Conservation (phyloP, 225 moss, liverwort and hornwort species). For the Neckera pumila region DNA sequence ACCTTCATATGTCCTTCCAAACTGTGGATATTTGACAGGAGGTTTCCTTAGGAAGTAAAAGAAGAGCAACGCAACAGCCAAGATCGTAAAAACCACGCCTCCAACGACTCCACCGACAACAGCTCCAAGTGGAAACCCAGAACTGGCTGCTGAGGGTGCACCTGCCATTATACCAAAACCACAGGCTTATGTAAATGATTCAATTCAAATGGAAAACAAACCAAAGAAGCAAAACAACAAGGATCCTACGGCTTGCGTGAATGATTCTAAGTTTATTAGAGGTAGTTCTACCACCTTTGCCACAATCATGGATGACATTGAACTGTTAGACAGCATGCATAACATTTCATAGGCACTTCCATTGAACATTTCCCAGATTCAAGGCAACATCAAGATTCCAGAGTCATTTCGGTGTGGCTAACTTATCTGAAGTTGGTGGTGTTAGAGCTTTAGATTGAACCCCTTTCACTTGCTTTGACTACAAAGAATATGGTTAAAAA, state of each 20-base stretch:
- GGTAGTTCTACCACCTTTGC: no score
- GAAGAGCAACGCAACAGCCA: background rate
- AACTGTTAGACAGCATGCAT: no score
- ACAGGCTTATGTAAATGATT: background rate
- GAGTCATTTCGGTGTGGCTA: background rate
- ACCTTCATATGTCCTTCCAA: conserved; percentile 14
- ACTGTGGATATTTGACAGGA: background rate
- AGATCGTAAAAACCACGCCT: background rate
- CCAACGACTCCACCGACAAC: conserved; percentile 8
- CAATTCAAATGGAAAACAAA: background rate
- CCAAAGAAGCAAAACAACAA: background rate
- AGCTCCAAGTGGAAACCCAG: background rate
- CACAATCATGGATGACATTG: no score
- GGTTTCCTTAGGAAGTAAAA: background rate
- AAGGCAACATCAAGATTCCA: background rate
- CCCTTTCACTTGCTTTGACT: background rate
- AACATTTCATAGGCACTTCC: background rate
- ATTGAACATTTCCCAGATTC: background rate
- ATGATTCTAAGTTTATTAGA: no score
- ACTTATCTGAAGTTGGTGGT: no score
- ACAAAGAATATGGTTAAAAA: background rate
- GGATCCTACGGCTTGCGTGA: no score
- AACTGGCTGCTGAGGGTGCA: background rate
- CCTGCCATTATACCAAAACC: background rate
- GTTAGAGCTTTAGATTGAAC: background rate